phyloP scores from a whole-genome alignment of 352 stramenopile genomes.

The Globisporangium paroecandrum region DNA sequence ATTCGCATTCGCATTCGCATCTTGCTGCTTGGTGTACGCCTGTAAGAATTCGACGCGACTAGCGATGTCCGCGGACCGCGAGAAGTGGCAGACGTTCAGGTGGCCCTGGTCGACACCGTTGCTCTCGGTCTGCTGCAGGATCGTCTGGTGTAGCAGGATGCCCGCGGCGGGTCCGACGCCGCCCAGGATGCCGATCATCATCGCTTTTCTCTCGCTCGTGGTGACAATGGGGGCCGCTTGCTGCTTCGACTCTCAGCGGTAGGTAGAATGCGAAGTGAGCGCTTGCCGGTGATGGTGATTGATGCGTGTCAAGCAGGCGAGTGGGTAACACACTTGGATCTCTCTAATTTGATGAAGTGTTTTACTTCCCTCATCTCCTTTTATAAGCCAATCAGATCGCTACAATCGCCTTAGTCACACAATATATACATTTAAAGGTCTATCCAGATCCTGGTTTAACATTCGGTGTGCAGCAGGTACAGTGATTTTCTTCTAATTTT shows the following conservation, averaged over 20 bases:
- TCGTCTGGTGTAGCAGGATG: slow-evolving; percentile 50
- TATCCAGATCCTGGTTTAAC: too few species aligned
- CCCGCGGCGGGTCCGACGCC: slow-evolving; percentile 44
- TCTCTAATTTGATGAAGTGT: background rate
- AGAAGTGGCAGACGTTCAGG: slow-evolving; percentile 46
- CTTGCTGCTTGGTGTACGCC: slow-evolving; percentile 1
- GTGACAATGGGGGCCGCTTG: background rate
- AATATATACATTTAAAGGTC: background rate
- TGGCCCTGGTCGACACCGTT: slow-evolving; percentile 46
- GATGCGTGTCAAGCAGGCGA: background rate
- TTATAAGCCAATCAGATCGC: background rate
- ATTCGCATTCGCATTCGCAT: background rate
- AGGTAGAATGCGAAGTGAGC: background rate
- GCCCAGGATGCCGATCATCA: slow-evolving; percentile 47
- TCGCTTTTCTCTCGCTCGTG: background rate
- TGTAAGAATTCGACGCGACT: slow-evolving; percentile 31
- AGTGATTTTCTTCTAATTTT: too few species aligned
- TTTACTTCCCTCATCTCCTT: background rate
- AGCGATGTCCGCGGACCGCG: slow-evolving; percentile 39
- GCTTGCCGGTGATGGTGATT: background rate
- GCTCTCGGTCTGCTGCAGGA: slow-evolving; percentile 46
- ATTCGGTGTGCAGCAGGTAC: too few species aligned
- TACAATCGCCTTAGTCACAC: background rate
- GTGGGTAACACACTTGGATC: background rate
- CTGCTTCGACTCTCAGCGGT: background rate